phyloP scores from a whole-genome alignment of 257 asterid species.

The Penstemon barbatus region DNA sequence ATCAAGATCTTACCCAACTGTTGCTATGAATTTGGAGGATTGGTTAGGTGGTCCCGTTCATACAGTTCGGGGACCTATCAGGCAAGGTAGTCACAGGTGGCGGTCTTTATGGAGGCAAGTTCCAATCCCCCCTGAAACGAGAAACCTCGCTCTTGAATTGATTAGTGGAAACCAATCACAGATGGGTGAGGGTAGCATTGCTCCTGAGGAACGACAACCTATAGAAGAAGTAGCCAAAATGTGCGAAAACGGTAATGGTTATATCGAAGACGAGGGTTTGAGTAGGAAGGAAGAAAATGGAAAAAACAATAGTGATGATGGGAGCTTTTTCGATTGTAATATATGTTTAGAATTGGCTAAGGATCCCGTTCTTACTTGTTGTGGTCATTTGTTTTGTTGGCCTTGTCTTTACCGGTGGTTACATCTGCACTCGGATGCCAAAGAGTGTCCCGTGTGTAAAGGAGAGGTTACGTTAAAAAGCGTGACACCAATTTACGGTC shows the following conservation, averaged over 20 bases:
- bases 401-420: slow-evolving; percentile 94
- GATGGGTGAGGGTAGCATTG: slow-evolving; percentile 77
- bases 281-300: slow-evolving; percentile 67
- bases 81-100: slow-evolving; percentile 45
- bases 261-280: slow-evolving; percentile 33
- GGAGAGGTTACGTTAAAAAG: slow-evolving; percentile 81
- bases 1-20: slow-evolving; percentile 40
- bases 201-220: slow-evolving; percentile 47
- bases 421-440: slow-evolving; percentile 82
- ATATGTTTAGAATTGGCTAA: slow-evolving; percentile 88
- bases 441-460: slow-evolving; percentile 94
- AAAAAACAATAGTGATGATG: slow-evolving; percentile 55
- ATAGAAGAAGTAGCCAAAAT: no score
- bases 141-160: slow-evolving; percentile 64
- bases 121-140: slow-evolving; percentile 65
- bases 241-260: no score
- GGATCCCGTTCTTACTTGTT: slow-evolving; percentile 95
- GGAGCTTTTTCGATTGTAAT: slow-evolving; percentile 87
- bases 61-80: slow-evolving; percentile 49
- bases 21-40: slow-evolving; percentile 76
- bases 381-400: slow-evolving; percentile 98
- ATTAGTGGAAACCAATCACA: slow-evolving; percentile 53
- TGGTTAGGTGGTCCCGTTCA: slow-evolving; percentile 53
- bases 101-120: slow-evolving; percentile 68
- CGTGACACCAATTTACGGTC: slow-evolving; percentile 87